These are phyloP conservation scores for Tarenaya hassleriana DNA, from an alignment of 345 rosid genomes.

Conservation along the genomic window DNA sequence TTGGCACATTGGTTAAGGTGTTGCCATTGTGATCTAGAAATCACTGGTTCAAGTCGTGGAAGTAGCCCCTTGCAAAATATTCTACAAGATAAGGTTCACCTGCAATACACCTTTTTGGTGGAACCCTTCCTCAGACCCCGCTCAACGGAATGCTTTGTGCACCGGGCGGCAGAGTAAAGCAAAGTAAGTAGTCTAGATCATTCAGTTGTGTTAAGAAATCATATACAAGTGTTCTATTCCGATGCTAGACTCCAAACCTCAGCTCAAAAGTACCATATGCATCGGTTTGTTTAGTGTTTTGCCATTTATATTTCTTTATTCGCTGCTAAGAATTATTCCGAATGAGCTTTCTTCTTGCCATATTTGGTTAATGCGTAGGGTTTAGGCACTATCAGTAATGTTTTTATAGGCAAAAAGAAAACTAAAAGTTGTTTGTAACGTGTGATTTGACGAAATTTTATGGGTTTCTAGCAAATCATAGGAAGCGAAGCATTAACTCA, in stretches of 20 bases:
- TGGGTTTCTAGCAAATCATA: slow-evolving; percentile 7
- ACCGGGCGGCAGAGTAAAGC: too few relatives aligned
- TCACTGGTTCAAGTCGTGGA: too few relatives aligned
- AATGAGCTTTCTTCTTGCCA: not conserved
- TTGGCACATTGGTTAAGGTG: too few relatives aligned
- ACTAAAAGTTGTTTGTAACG: slow-evolving; percentile 12
- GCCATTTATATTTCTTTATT: not conserved
- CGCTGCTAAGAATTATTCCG: not conserved
- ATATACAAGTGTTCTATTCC: not conserved
- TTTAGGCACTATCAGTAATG: not conserved
- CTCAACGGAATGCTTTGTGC: too few relatives aligned
- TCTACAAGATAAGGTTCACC: too few relatives aligned
- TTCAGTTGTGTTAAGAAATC: not conserved
- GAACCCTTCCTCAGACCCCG: too few relatives aligned
- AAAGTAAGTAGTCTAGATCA: too few relatives aligned
- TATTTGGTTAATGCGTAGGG: too few relatives aligned
- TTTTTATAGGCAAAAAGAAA: slow-evolving; percentile 2
- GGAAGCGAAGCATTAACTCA: not conserved
- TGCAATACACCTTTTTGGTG: too few relatives aligned
- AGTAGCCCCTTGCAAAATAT: too few relatives aligned
- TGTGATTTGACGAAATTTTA: not conserved
- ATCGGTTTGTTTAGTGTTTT: too few relatives aligned
- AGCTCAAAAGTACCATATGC: not conserved
- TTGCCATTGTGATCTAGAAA: too few relatives aligned
- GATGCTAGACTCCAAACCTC: not conserved